Conservation (phyloP, 108 stramenopile species). For the Thalassiosira profunda region DNA sequence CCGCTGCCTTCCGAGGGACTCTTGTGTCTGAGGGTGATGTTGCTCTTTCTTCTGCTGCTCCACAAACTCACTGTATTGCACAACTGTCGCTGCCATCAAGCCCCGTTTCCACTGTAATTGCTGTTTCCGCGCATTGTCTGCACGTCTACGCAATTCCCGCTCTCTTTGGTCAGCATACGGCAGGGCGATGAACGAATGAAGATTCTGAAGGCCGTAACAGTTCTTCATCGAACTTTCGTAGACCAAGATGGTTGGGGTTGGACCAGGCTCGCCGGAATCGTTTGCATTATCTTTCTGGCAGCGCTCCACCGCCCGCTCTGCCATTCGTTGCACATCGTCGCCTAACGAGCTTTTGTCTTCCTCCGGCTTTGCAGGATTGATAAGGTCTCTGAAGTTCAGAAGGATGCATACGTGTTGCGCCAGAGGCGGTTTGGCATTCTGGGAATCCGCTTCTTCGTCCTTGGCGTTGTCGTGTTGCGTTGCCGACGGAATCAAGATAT, state of each 20-base stretch:
- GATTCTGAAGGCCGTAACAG: constrained; percentile 33
- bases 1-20: constrained; percentile 2
- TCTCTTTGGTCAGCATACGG: constrained; percentile 40
- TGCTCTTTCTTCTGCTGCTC: neutral
- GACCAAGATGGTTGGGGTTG: constrained; percentile 24
- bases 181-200: constrained; percentile 46
- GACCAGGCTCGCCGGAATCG: too few species aligned
- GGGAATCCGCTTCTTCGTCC: neutral
- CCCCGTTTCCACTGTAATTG: constrained; percentile 9
- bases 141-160: constrained; percentile 18
- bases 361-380: neutral
- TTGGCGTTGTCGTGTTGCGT: neutral
- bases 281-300: too few species aligned
- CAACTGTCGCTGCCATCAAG: constrained; percentile 17
- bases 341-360: neutral
- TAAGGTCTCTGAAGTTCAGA: constrained; percentile 44
- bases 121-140: constrained; percentile 14
- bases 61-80: constrained; percentile 20
- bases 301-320: too few species aligned
- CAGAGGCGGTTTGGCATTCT: constrained; percentile 7
- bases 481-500: constrained; percentile 25
- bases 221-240: constrained; percentile 48
- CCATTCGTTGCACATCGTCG: too few species aligned
- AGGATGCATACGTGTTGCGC: constrained; percentile 46
- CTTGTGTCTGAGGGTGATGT: neutral